phyloP scores from a whole-genome alignment of 2,329 filamentous ascomycete species.

The Amylocarpus encephaloides region DNA sequence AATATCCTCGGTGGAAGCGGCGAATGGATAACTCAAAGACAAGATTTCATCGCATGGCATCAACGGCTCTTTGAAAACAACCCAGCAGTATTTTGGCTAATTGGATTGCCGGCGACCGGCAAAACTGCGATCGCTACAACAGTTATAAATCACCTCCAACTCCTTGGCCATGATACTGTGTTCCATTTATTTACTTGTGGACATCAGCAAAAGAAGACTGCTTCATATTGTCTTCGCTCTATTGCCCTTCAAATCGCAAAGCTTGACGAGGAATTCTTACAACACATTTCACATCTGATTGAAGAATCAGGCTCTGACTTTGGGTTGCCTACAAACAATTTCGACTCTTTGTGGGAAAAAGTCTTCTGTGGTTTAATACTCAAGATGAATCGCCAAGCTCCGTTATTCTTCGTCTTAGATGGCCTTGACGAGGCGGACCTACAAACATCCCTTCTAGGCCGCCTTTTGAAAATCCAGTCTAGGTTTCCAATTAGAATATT shows the following conservation, averaged over 20 bases:
- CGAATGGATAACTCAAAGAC: background rate
- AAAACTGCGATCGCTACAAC: constrained; percentile 31
- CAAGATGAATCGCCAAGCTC: constrained; percentile 1
- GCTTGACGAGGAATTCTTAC: background rate
- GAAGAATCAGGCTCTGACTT: constrained; percentile 3
- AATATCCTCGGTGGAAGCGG: background rate
- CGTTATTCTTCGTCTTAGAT: constrained; percentile 20
- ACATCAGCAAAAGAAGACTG: constrained; percentile 24
- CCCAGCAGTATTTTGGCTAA: constrained; percentile 27
- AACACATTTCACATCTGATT: constrained; percentile 2
- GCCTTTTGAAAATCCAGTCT: background rate
- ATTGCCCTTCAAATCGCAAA: constrained; percentile 28
- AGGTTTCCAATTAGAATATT: background rate
- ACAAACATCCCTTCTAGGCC: background rate
- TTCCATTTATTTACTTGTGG: constrained; percentile 31
- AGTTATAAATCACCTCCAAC: constrained; percentile 24
- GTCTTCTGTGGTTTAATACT: constrained; percentile 15
- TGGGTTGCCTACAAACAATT: background rate
- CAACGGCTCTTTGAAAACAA: background rate
- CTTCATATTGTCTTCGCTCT: constrained; percentile 21
- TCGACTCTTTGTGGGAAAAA: constrained; percentile 14
- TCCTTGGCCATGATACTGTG: constrained; percentile 11
- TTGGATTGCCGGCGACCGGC: constrained; percentile 27
- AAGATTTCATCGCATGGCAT: constrained; percentile 1
- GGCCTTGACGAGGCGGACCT: constrained; percentile 17